phyloP scores from a whole-genome alignment of 148 eudicot genomes.

The Rhododendron ovatum region DNA sequence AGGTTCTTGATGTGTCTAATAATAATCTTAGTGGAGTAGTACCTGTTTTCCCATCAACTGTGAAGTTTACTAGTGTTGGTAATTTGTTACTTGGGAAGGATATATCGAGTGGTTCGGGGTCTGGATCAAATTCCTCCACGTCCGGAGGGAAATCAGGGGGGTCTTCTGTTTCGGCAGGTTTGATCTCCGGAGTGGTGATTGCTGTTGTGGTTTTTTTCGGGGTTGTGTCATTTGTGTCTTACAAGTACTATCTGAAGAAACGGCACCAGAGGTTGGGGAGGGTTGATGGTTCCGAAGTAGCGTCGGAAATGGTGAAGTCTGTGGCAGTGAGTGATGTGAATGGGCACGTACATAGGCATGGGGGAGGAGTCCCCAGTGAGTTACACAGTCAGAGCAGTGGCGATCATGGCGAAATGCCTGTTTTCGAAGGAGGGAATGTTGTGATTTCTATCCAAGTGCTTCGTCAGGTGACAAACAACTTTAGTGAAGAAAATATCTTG shows the following conservation, averaged over 20 bases:
- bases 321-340: constrained; percentile 16
- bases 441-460: constrained; percentile 52
- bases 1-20: constrained; percentile 47
- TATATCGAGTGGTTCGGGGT: constrained; percentile 9
- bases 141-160: constrained; percentile 14
- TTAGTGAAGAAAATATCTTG: constrained; percentile 49
- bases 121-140: constrained; percentile 19
- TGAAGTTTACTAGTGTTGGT: constrained; percentile 34
- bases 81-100: constrained; percentile 31
- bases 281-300: constrained; percentile 25
- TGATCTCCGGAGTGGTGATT: constrained; percentile 40
- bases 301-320: constrained; percentile 15
- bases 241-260: constrained; percentile 38
- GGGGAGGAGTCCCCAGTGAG: constrained; percentile 24
- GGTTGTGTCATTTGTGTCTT: constrained; percentile 43
- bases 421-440: constrained; percentile 42
- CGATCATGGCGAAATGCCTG: constrained; percentile 33
- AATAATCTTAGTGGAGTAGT: constrained; percentile 52
- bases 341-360: constrained; percentile 29
- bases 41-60: constrained; percentile 36
- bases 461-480: constrained; percentile 55
- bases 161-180: constrained; percentile 22
- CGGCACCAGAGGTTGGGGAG: constrained; percentile 27
- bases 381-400: constrained; percentile 39
- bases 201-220: constrained; percentile 37